Base-by-base conservation (phyloP, 1,284 basidiomycete genomes). In the Ustilago nuda region DNA sequence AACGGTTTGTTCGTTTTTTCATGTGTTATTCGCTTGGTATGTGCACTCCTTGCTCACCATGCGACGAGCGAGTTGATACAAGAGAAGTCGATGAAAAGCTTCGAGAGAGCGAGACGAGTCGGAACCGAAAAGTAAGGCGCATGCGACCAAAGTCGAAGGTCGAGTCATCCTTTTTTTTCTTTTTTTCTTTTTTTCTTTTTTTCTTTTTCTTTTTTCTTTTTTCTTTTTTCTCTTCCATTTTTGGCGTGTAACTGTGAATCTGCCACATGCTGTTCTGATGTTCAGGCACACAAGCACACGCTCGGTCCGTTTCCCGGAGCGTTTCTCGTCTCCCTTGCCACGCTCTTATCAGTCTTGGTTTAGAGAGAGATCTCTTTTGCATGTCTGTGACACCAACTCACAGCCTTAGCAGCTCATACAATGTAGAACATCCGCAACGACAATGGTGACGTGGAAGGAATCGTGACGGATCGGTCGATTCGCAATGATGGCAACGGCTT, bases 121-220 rank as follows among this genome's bases (percentile, higher is more conserved):
- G 43, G 43, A 45, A 15, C 15, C 39, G 39, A 17, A 41, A 27
- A 37, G 36, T 41, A 41, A 37, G 36, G 36, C 36, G 13, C 36
- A 37, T 37, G 7, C 41, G 41, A 45, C 15, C 41, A 45, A 45
- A 23, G 41, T 32, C 27, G 48, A 51, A 51, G 48, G 51, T 53
- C 51, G 51, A 53, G 51, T 53, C 51, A 53, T 53, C 51, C 17
- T 19, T 36, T 36, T 36, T 1, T n/a, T 6, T 33, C 37, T 19
- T 12, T 9, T 32, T 19, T 52, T 27, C 0, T 27, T 0, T 3
- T 27, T 23, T 23, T 23, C 2, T 23, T 23, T 23, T 23, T 23
- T 3, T 23, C 2, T 3, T 0, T 23, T 23, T 23, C 2, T 23
- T 23, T 23, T 23, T 23, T 23, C 3, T 3, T 23, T 3, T 3